A percentile compares a stretch with the other conserved stretches of the same genome.
phyloP scores from a whole-genome alignment of 2,329 filamentous ascomycete species.

The Stachybotrys chartarum region DNA sequence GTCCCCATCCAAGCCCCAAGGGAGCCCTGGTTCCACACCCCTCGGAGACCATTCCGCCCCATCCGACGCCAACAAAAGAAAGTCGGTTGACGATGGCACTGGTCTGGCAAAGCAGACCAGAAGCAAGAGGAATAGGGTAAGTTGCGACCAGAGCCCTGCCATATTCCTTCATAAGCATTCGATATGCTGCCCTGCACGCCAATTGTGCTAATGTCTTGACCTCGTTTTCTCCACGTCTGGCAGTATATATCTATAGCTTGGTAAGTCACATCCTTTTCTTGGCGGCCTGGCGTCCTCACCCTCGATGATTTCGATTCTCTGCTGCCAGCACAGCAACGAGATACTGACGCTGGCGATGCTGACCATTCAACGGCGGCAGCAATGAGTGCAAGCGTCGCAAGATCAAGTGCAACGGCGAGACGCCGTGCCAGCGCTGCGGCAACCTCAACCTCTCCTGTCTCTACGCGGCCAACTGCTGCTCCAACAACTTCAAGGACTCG shows the following conservation, averaged over 20 bases:
- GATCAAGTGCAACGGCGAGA: conserved; percentile 67
- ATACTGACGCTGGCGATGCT: not conserved
- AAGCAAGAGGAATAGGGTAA: conserved; percentile 53
- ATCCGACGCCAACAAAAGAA: conserved; percentile 24
- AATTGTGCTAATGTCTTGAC: not conserved
- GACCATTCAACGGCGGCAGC: conserved; percentile 25
- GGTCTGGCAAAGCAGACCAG: conserved; percentile 40
- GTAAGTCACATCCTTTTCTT: conserved; percentile 29
- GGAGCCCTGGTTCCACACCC: conserved; percentile 30
- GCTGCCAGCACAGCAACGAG: too few species aligned
- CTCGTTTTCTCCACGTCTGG: not conserved
- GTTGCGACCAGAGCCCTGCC: conserved; percentile 14
- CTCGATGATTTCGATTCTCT: not conserved
- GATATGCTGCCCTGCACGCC: not conserved
- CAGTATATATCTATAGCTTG: conserved; percentile 57
- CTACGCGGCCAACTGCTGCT: conserved; percentile 60
- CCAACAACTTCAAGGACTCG: conserved; percentile 82
- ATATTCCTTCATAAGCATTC: not conserved
- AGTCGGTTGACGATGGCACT: conserved; percentile 33
- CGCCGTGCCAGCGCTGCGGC: conserved; percentile 59
- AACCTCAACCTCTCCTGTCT: conserved; percentile 60
- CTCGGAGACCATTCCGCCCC: conserved; percentile 44
- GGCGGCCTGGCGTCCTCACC: conserved; percentile 1
- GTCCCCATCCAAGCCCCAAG: conserved; percentile 21
- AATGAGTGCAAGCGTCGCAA: conserved; percentile 72